Conservation (phyloP, 2,329 filamentous ascomycete genomes). For the Colletotrichum australisinense region DNA sequence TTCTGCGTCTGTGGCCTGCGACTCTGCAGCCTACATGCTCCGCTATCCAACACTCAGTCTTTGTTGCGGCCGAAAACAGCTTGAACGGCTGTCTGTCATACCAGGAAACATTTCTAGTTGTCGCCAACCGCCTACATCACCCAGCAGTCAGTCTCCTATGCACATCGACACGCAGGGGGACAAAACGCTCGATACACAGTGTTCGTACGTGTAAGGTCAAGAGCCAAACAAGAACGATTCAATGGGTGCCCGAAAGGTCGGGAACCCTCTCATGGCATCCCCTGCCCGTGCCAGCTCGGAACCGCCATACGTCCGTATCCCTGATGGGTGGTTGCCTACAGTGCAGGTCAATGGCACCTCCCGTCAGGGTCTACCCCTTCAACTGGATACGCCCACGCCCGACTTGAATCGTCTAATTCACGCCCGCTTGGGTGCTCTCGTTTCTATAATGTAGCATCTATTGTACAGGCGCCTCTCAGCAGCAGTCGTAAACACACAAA, state of each 20-base stretch:
- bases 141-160: not conserved
- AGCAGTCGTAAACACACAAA: not conserved
- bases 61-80: not conserved
- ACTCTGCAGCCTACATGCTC: not conserved
- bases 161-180: not conserved
- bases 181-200: not conserved
- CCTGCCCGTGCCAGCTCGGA: conserved; percentile 31
- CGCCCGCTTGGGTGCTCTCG: not conserved
- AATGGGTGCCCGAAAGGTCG: conserved; percentile 24
- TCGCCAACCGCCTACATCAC: not conserved
- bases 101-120: not conserved
- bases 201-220: not conserved
- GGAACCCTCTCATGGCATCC: conserved; percentile 23
- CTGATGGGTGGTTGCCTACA: conserved; percentile 27
- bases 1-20: conserved; percentile 29
- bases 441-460: not conserved
- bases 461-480: not conserved
- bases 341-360: conserved; percentile 20
- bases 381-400: conserved; percentile 10
- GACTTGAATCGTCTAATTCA: not conserved
- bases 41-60: not conserved
- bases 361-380: conserved; percentile 17
- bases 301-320: conserved; percentile 32
- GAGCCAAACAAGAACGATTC: conserved; percentile 17
- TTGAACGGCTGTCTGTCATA: not conserved